These are phyloP conservation scores for Cucumis melo DNA, from an alignment of 306 rosid species.

Conservation along the genomic window DNA sequence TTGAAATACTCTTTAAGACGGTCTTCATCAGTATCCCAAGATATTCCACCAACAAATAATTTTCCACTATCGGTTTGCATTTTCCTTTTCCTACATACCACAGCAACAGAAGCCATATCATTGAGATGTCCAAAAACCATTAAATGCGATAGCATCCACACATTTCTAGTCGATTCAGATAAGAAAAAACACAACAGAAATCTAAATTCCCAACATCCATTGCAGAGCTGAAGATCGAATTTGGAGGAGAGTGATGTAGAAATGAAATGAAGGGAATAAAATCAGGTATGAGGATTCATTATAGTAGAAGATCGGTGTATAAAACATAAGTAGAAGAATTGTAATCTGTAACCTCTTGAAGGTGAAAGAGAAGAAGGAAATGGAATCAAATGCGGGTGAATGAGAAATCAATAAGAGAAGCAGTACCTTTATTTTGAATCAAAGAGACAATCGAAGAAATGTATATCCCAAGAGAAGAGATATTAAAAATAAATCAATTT, in stretches of 20 bases:
- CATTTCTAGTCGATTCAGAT: slow-evolving; percentile 11
- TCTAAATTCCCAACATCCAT: neutral
- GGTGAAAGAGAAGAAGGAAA: slow-evolving; percentile 5
- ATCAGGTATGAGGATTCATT: slow-evolving; percentile 7
- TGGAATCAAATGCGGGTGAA: slow-evolving; percentile 25
- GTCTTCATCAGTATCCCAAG: slow-evolving; percentile 98
- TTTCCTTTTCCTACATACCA: slow-evolving; percentile 39
- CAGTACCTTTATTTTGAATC: slow-evolving; percentile 31
- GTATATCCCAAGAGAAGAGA: slow-evolving; percentile 29
- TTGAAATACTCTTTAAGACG: slow-evolving; percentile 88
- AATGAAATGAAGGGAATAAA: neutral
- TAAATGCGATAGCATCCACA: slow-evolving; percentile 22
- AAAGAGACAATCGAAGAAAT: slow-evolving; percentile 29
- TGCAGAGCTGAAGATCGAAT: neutral
- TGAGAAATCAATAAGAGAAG: slow-evolving; percentile 9
- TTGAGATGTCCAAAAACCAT: slow-evolving; percentile 8
- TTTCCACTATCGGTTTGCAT: slow-evolving; percentile 97
- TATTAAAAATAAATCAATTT: slow-evolving; percentile 40
- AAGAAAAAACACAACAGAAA: slow-evolving; percentile 1
- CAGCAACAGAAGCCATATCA: slow-evolving; percentile 20
- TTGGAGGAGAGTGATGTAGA: neutral
- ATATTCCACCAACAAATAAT: slow-evolving; percentile 87
- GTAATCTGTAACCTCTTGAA: slow-evolving; percentile 9
- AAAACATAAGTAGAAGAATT: neutral
- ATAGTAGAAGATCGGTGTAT: slow-evolving; percentile 7